These are phyloP conservation scores for Hemileia vastatrix DNA, from an alignment of 1,284 basidiomycete genomes.

Conservation along the genomic window DNA sequence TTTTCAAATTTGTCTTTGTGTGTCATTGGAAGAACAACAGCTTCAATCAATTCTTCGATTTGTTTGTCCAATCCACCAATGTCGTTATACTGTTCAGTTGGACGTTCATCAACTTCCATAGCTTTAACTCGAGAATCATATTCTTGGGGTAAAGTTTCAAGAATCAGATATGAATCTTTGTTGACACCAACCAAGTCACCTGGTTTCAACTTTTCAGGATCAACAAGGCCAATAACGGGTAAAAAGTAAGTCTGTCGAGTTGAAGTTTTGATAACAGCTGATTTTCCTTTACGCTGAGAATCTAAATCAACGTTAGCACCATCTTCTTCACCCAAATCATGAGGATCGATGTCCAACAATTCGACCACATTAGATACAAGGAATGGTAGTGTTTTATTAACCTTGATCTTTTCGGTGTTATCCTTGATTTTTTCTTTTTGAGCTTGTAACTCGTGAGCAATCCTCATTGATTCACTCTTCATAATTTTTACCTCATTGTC, in stretches of 20 bases:
- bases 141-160: constrained; percentile 72
- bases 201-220: constrained; percentile 78
- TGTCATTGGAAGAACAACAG: constrained; percentile 69
- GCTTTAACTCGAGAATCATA: constrained; percentile 69
- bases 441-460: constrained; percentile 83
- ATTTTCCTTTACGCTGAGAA: constrained; percentile 88
- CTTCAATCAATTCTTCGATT: constrained; percentile 68
- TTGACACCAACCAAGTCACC: constrained; percentile 95
- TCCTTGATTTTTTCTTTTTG: constrained; percentile 99
- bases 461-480: constrained; percentile 78
- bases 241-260: constrained; percentile 92
- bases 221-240: constrained; percentile 91
- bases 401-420: constrained; percentile 96
- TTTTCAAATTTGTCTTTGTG: constrained; percentile 71
- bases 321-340: constrained; percentile 66
- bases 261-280: constrained; percentile 96
- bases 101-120: constrained; percentile 66
- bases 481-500: constrained; percentile 97
- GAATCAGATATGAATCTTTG: constrained; percentile 93
- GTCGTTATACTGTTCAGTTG: constrained; percentile 67
- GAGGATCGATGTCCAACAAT: constrained; percentile 87
- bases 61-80: constrained; percentile 71
- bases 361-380: constrained; percentile 95
- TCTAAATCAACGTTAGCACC: constrained; percentile 88
- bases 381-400: constrained; percentile 97